Base-by-base conservation (phyloP, 208 protist species). In the Trypanosoma melophagium region DNA sequence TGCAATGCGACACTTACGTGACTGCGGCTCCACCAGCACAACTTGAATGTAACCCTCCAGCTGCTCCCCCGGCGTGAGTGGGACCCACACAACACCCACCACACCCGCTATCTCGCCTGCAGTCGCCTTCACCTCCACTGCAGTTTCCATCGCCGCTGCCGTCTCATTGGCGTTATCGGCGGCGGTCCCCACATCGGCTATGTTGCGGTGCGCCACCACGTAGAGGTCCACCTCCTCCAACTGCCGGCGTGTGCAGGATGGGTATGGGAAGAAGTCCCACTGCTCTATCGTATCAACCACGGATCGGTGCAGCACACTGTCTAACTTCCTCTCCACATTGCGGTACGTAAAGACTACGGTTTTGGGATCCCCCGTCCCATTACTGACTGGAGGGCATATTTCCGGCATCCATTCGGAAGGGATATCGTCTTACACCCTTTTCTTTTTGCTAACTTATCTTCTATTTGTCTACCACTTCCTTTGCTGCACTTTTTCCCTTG, bases 11-110 rank as follows among this genome's bases (percentile, higher is more conserved):
- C 58, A 69, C 24, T 74, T 69, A 13, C 87, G 81, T 49, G 66
- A 66, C 8, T 31, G 17, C 16, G 60, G 59, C 16, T 51, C 47
- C 13, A 90, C 78, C 24, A 87, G 60, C 0, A 94, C 83, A 21
- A 94, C 66, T 49, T 94, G 85, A 53, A 94, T 35, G 55, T 94
- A 94, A n/a, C 85, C 89, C 52, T 94, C 83, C 19, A 90, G 73
- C 49, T 19, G 31, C 7, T 47, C 8, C 10, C 64, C 55, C 4
- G 58, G n/a, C 2, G 75, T 60, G 17, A 94, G 71, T 0, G 79
- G 77, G 65, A 92, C 84, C 84, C 83, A 90, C 35, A 84, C 86
- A 17, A 94, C 52, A 24, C 86, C 89, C n/a, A 90, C 70, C 1
- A 84, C 76, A 22, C 86, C 86, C 12, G 77, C 51, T 25, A 67